phyloP scores from a whole-genome alignment of 2,329 filamentous ascomycete species.

The Neofusicoccum kwambonambiense region DNA sequence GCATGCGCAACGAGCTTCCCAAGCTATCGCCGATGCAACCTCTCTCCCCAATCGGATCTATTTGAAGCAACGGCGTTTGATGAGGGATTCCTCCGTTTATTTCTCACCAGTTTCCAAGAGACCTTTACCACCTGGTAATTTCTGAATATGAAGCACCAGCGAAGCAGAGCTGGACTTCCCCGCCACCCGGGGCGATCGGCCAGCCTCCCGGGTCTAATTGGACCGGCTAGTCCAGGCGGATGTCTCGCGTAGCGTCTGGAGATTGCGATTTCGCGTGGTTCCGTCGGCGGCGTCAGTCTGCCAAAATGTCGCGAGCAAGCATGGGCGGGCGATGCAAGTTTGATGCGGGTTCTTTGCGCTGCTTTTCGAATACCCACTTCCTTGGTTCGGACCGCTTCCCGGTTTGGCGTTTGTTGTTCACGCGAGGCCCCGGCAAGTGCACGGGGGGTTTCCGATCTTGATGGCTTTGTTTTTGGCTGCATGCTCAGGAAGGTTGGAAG shows the following conservation, averaged over 20 bases:
- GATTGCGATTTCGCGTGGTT: background rate
- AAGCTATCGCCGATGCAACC: slow-evolving; percentile 67
- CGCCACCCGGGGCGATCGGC: background rate
- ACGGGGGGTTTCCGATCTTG: slow-evolving; percentile 6
- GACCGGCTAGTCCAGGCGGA: background rate
- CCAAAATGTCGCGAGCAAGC: background rate
- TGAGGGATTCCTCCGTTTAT: background rate
- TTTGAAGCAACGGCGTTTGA: background rate
- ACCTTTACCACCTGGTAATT: slow-evolving; percentile 8
- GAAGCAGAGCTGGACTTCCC: background rate
- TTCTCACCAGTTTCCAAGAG: background rate
- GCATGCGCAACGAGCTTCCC: slow-evolving; percentile 41
- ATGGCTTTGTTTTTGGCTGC: slow-evolving; percentile 14
- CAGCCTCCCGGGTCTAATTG: background rate
- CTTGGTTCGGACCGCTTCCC: slow-evolving; percentile 17
- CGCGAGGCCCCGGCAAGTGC: background rate
- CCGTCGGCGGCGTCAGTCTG: background rate
- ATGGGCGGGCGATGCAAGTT: slow-evolving; percentile 15
- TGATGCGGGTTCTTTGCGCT: slow-evolving; percentile 19
- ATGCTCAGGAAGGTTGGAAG: slow-evolving; percentile 15
- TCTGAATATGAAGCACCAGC: slow-evolving; percentile 1
- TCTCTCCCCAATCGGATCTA: slow-evolving; percentile 50
- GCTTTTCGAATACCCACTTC: slow-evolving; percentile 19
- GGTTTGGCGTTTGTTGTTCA: slow-evolving; percentile 18
- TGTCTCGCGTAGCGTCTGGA: background rate